phyloP scores from a whole-genome alignment of 352 stramenopile species.

The Phytopythium cucurbitacearum region DNA sequence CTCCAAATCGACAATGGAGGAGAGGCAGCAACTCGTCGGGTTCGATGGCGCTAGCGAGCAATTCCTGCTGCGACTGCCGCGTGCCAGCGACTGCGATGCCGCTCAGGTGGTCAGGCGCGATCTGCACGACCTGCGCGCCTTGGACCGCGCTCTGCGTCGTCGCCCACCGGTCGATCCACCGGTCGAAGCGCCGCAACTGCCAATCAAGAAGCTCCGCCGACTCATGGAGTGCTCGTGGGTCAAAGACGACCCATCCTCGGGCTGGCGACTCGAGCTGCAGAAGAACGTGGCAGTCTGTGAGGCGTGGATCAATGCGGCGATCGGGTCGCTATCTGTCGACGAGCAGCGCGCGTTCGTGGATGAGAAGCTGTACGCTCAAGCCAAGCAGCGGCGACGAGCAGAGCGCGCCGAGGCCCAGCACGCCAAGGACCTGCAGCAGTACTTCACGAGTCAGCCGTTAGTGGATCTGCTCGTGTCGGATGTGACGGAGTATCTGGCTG shows the following conservation, averaged over 20 bases:
- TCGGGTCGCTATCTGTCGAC: conserved; percentile 18
- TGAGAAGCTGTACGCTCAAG: conserved; percentile 35
- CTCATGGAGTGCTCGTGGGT: conserved; percentile 51
- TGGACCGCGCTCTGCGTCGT: conserved; percentile 28
- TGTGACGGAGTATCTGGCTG: conserved; percentile 16
- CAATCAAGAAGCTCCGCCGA: conserved; percentile 52
- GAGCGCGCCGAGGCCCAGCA: conserved; percentile 21
- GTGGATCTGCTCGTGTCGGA: conserved; percentile 32
- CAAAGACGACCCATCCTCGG: conserved; percentile 24
- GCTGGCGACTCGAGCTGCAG: conserved; percentile 55
- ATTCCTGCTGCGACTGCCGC: conserved; percentile 4
- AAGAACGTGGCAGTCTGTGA: conserved; percentile 59
- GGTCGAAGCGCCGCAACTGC: conserved; percentile 26
- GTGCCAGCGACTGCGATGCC: not conserved
- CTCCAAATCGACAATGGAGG: too few species aligned
- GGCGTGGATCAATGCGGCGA: conserved; percentile 43
- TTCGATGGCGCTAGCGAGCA: not conserved
- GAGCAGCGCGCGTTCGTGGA: conserved; percentile 42
- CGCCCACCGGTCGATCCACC: not conserved
- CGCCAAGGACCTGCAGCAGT: conserved; percentile 64
- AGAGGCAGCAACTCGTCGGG: not conserved
- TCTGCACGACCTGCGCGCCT: conserved; percentile 36
- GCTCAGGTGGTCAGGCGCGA: conserved; percentile 23
- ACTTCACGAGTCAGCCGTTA: conserved; percentile 52
- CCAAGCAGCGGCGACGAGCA: conserved; percentile 19